These are phyloP conservation scores for Sinapis alba DNA, from an alignment of 441 rosid genomes.

Conservation along the genomic window DNA sequence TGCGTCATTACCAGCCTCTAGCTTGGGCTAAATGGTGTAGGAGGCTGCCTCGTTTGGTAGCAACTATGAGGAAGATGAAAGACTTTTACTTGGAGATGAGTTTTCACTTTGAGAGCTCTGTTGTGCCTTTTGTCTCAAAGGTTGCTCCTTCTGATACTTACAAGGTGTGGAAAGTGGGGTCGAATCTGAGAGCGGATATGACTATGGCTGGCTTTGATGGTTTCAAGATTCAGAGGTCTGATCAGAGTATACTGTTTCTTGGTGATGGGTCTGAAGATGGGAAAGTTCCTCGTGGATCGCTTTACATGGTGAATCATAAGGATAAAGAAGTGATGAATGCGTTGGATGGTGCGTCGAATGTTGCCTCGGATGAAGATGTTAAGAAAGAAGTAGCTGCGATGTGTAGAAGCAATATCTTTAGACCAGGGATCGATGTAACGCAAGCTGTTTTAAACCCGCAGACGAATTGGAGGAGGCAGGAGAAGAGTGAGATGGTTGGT, in stretches of 20 bases:
- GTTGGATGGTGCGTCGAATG: constrained; percentile 85
- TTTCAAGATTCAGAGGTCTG: constrained; percentile 84
- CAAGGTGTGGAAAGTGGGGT: constrained; percentile 91
- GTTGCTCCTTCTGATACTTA: constrained; percentile 97
- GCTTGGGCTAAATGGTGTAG: constrained; percentile 99
- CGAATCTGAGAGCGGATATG: constrained; percentile 96
- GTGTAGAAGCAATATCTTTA: constrained; percentile 89
- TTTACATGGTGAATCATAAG: constrained; percentile 90
- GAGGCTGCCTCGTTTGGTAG: constrained; percentile 87
- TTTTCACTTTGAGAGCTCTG: constrained; percentile 94
- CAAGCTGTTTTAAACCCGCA: constrained; percentile 88
- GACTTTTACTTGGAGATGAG: constrained; percentile 97
- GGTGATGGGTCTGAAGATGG: constrained; percentile 96
- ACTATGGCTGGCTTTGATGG: constrained; percentile 98
- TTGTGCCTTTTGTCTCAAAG: constrained; percentile 90
- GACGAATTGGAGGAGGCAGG: constrained; percentile 92
- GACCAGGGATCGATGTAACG: constrained; percentile 98
- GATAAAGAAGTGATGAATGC: constrained; percentile 94
- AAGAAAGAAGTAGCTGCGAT: constrained; percentile 85
- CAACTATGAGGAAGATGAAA: constrained; percentile 82
- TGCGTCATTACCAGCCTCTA: constrained; percentile 84
- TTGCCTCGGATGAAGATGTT: constrained; percentile 83
- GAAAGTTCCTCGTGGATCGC: constrained; percentile 72
- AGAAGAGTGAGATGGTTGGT: constrained; percentile 89
- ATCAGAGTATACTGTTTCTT: constrained; percentile 90